Evolutionary conservation across 768 basidiomycete species (phyloP).

Genomic region (Russula ochroleuca): DNA sequence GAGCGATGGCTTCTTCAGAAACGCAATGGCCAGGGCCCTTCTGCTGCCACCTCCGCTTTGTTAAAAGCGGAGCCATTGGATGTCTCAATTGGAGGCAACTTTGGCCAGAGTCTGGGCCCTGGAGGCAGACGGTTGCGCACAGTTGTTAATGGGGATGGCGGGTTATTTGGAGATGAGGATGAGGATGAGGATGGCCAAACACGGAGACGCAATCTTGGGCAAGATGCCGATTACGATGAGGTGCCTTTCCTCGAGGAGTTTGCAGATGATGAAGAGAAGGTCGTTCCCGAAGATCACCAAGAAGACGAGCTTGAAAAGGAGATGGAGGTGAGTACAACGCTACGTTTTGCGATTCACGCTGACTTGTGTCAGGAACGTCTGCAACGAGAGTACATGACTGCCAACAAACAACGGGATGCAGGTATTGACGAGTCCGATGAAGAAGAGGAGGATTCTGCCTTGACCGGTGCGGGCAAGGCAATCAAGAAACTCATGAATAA

Average conservation of each 20-base stretch:
- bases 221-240: constrained; percentile 80
- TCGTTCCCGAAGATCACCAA: constrained; percentile 60
- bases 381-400: constrained; percentile 74
- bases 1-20: constrained; percentile 64
- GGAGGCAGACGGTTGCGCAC: constrained; percentile 62
- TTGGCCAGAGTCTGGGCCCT: constrained; percentile 58
- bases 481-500: constrained; percentile 85
- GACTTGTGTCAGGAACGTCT: constrained; percentile 60
- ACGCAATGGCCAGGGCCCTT: constrained; percentile 54
- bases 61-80: constrained; percentile 58
- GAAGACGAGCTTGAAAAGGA: constrained; percentile 79
- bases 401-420: constrained; percentile 69
- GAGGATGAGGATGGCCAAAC: constrained; percentile 49
- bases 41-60: constrained; percentile 59
- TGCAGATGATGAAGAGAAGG: constrained; percentile 81
- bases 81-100: constrained; percentile 45
- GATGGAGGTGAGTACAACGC: constrained; percentile 51
- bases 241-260: constrained; percentile 79
- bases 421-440: constrained; percentile 74
- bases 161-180: constrained; percentile 61
- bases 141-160: constrained; percentile 61
- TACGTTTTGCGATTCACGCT: constrained; percentile 3
- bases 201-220: constrained; percentile 58
- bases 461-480: constrained; percentile 67
- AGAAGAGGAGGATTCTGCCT: constrained; percentile 52